Evolutionary conservation across 1,284 basidiomycete genomes (phyloP), one percentile per base, ranked within the genome.

Genomic region (Xanthoconium separans): DNA sequence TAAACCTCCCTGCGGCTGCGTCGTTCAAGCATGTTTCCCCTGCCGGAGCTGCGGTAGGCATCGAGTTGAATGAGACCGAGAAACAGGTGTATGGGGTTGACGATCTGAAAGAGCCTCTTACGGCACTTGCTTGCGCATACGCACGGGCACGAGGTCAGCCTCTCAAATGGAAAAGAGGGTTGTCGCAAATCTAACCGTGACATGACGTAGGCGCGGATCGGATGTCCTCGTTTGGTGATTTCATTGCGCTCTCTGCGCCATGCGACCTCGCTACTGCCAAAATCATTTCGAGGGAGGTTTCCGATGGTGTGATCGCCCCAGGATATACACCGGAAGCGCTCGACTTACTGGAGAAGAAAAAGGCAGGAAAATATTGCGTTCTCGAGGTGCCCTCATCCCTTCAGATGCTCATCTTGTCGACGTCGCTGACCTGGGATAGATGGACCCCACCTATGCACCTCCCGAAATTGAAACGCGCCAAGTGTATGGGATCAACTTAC

Each of bases 11-110:
- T 16, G 97, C 97, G 24, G 96, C 96, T 16, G 95, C 96, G 4
- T 98, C 95, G 1, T 99, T 99, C 87, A 99, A 99, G 80, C 96
- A 99, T 72, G 97, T 99, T 56, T 98, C 95, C 20, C 96, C 96
- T 12, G 96, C 96, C 1, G 96, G 96, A 58, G 95, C 93, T 10
- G 96, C 96, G 39, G 91, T 97, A 30, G 95, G 95, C 43, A 70
- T 95, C 44, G 87, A 88, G 60, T 82, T 99, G 39, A 82, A 85
- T 61, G 89, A 93, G 27, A 81, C 81, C 0, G 95, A 98, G 75
- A 93, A 95, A 71, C 87, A 93, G 67, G 95, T 98, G 1, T 99
- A 96, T 66, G 96, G 95, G 15, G 96, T 98, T 2, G 95, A 98
- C 51, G 96, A 98, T 68, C 78, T 98, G 55, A 95, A 92, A 67